Evolutionary conservation across 2,329 filamentous ascomycete genomes (phyloP).

Genomic region (Elsinoe australis): DNA sequence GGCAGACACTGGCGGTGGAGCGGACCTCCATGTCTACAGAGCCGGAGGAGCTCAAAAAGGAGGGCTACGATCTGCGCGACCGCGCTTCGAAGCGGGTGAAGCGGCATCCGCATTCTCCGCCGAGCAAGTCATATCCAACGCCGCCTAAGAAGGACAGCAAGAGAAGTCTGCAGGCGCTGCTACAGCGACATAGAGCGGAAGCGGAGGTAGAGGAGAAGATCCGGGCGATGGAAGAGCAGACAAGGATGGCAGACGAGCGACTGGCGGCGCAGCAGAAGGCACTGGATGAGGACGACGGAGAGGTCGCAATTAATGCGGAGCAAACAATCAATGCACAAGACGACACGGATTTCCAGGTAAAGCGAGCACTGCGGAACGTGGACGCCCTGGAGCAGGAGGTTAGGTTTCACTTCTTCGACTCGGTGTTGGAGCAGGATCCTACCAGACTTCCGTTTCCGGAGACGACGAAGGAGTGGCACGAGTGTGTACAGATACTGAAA

Average conservation of each 20-base stretch:
- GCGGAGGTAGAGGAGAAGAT: constrained; percentile 24
- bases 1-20: background rate
- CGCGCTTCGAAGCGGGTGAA: background rate
- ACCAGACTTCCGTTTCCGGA: constrained; percentile 25
- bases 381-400: constrained; percentile 49
- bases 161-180: constrained; percentile 26
- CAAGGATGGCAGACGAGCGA: constrained; percentile 18
- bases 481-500: constrained; percentile 31
- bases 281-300: constrained; percentile 18
- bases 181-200: constrained; percentile 24
- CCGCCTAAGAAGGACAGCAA: constrained; percentile 21
- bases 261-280: constrained; percentile 14
- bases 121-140: constrained; percentile 1
- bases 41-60: background rate
- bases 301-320: constrained; percentile 28
- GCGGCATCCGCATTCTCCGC: background rate
- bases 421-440: constrained; percentile 19
- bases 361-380: constrained; percentile 52
- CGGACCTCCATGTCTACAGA: background rate
- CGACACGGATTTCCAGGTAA: constrained; percentile 44
- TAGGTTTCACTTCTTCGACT: constrained; percentile 52
- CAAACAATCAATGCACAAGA: constrained; percentile 33
- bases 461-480: constrained; percentile 26
- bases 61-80: background rate
- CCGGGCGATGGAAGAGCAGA: constrained; percentile 20